Evolutionary conservation across 75 land plant species (phyloP).

Genomic region (Picea glauca): DNA sequence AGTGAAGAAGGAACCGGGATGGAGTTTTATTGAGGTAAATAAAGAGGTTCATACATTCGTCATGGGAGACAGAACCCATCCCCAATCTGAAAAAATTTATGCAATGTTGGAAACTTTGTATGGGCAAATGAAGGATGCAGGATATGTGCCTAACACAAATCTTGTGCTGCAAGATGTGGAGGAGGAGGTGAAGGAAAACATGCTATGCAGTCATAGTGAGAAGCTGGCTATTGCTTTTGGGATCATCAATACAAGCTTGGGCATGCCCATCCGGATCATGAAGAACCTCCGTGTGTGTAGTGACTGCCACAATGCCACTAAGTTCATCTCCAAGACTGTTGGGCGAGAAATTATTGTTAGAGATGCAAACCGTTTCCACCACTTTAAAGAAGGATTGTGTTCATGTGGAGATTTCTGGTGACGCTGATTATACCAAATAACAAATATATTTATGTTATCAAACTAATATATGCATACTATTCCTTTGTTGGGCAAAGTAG

Average conservation of each 20-base stretch:
- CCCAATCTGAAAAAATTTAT: conserved; percentile 2
- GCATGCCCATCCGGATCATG: conserved; percentile 11
- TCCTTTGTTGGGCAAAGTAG: too few species aligned
- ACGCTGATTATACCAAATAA: background rate
- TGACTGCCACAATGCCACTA: conserved; percentile 18
- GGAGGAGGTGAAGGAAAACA: conserved; percentile 1
- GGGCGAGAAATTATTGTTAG: conserved; percentile 20
- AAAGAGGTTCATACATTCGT: conserved; percentile 3
- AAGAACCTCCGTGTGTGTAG: conserved; percentile 16
- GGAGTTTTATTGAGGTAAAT: conserved; percentile 15
- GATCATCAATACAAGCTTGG: conserved; percentile 17
- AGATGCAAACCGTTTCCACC: conserved; percentile 17
- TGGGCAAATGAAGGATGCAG: conserved; percentile 12
- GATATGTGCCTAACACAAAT: conserved; percentile 12
- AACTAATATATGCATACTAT: too few species aligned
- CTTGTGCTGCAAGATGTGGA: conserved; percentile 6
- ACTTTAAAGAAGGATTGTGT: conserved; percentile 21
- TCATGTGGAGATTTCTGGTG: conserved; percentile 18
- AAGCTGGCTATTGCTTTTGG: conserved; percentile 31
- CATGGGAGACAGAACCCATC: conserved; percentile 3
- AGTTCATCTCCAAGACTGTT: conserved; percentile 17
- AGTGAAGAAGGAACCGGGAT: background rate
- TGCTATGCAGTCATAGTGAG: conserved; percentile 14
- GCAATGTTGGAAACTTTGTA: conserved; percentile 9
- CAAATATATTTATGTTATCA: too few species aligned